Base-by-base conservation (phyloP, 768 basidiomycete genomes). In the Naganishia vishniacii region DNA sequence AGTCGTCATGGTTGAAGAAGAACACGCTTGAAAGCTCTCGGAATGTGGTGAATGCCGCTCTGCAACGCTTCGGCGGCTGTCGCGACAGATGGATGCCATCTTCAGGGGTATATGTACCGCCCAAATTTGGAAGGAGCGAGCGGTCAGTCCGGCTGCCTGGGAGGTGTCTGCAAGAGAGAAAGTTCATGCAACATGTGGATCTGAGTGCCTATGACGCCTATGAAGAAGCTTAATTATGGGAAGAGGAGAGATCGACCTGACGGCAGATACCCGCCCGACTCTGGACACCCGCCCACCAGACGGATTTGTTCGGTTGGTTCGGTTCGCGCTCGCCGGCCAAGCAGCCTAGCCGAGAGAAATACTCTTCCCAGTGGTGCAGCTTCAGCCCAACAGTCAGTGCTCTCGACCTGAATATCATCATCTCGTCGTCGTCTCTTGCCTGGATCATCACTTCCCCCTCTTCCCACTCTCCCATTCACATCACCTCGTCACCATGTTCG, bases 71-170 rank as follows among this genome's bases (percentile, higher is more conserved):
- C 53, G 53, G 20, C 53, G 32, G n/a, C 53, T 56, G 40, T 56
- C 53, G 16, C 53, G 53, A 23, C 53, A 56, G 23, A 56, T 56
- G 5, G 53, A 56, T 4, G 53, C 16, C 53, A 56, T 56, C 16
- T 29, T 20, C 11, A 44, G 6, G 42, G n/a, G n/a, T n/a, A n/a
- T n/a, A n/a, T n/a, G 16, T 40, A 40, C 37, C 37, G 37, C 8
- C 16, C 16, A 16, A 40, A 16, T 40, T 40, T 8, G 16, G n/a
- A n/a, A n/a, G n/a, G n/a, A n/a, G n/a, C n/a, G n/a, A n/a, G n/a
- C n/a, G n/a, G n/a, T n/a, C n/a, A n/a, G n/a, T n/a, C n/a, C n/a
- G n/a, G n/a, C n/a, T n/a, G n/a, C n/a, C n/a, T n/a, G n/a, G n/a
- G n/a, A n/a, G n/a, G n/a, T n/a, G n/a, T n/a, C n/a, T n/a, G n/a